Conservation (phyloP, 495 filamentous ascomycete genomes). For the Neurospora discreta region DNA sequence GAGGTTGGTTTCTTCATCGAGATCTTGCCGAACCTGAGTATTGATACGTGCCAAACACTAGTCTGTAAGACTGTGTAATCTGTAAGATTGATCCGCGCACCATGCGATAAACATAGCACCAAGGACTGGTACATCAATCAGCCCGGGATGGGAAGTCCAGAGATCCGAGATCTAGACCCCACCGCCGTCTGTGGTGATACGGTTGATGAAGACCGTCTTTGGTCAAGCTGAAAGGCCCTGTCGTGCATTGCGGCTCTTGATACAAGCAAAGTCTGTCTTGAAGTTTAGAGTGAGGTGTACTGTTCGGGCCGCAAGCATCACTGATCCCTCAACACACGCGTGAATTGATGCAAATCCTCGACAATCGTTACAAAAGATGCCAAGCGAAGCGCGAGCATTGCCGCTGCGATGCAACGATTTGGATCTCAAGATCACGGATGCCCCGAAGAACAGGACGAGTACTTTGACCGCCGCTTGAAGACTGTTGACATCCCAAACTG, state of each 20-base stretch:
- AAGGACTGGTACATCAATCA: background rate
- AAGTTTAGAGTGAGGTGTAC: background rate
- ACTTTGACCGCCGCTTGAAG: background rate
- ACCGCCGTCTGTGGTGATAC: background rate
- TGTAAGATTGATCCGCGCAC: background rate
- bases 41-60: background rate
- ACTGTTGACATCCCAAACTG: background rate
- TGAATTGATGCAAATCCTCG: background rate
- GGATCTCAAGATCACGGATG: background rate
- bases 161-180: background rate
- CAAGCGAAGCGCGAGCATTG: background rate
- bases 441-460: background rate
- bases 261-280: background rate
- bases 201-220: background rate
- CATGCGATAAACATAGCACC: background rate
- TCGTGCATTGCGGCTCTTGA: background rate
- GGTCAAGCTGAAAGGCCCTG: background rate
- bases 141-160: background rate
- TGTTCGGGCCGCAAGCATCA: background rate
- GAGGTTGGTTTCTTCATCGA: background rate
- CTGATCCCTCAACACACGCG: background rate
- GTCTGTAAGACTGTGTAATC: background rate
- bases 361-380: background rate
- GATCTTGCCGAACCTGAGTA: background rate
- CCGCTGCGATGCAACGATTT: background rate